phyloP scores from a whole-genome alignment of 2,329 filamentous ascomycete genomes.

The Xylariaceae sp. region DNA sequence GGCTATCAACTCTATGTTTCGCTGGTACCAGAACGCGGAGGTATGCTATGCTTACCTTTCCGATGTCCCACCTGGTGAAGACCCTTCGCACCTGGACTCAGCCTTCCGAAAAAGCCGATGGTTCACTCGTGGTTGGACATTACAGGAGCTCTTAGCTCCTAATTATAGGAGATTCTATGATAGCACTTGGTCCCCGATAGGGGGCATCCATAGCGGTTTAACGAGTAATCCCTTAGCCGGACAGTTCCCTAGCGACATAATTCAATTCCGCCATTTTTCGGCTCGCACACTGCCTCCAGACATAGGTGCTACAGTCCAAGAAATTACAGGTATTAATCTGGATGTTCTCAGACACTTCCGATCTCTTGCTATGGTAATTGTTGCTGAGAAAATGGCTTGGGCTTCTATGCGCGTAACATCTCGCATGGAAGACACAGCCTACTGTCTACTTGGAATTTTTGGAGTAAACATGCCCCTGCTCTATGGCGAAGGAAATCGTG shows the following conservation, averaged over 20 bases:
- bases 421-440: not conserved
- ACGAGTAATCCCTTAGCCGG: too few species aligned
- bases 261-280: too few species aligned
- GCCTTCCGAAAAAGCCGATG: too few species aligned
- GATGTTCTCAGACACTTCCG: not conserved
- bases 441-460: constrained; percentile 3
- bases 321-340: not conserved
- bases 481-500: not conserved
- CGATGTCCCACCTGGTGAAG: not conserved
- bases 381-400: not conserved
- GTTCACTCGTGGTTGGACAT: too few species aligned
- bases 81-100: too few species aligned
- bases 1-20: too few species aligned
- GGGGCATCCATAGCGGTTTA: too few species aligned
- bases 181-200: not conserved
- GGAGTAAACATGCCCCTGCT: constrained; percentile 3
- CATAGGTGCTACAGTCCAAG: not conserved
- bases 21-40: not conserved
- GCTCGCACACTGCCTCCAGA: too few species aligned
- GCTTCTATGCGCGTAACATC: not conserved
- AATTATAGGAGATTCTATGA: not conserved
- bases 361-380: not conserved
- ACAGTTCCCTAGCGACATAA: too few species aligned
- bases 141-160: too few species aligned
- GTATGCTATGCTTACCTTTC: not conserved